phyloP scores from a whole-genome alignment of 139 green algal species.

The Astrephomene gubernaculifera region DNA sequence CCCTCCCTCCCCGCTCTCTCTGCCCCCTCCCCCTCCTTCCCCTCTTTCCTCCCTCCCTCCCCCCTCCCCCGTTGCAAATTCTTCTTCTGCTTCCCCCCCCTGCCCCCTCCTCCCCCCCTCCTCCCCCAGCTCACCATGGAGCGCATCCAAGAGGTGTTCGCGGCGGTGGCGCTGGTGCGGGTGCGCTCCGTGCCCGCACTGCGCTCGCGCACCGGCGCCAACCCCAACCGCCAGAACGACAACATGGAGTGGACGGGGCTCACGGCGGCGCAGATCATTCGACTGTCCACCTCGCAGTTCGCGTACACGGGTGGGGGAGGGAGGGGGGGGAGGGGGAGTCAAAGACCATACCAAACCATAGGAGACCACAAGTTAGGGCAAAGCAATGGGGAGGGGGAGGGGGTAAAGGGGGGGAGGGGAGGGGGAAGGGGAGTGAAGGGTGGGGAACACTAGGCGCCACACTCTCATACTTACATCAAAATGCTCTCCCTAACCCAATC shows the following conservation, averaged over 20 bases:
- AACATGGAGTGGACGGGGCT: slow-evolving; percentile 45
- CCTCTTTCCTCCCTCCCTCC: not conserved
- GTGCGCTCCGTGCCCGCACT: slow-evolving; percentile 13
- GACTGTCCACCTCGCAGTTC: slow-evolving; percentile 41
- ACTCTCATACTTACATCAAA: too few relatives aligned
- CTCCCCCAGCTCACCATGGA: slow-evolving; percentile 36
- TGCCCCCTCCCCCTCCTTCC: not conserved
- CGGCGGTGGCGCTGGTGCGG: slow-evolving; percentile 14
- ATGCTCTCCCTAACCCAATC: too few relatives aligned
- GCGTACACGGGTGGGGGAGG: slow-evolving; percentile 34
- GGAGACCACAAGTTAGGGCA: too few relatives aligned
- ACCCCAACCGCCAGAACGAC: not conserved
- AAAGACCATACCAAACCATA: too few relatives aligned
- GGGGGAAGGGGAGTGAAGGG: too few relatives aligned
- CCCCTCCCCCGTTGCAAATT: not conserved
- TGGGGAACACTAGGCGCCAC: too few relatives aligned
- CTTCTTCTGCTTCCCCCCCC: not conserved
- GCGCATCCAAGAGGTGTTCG: slow-evolving; percentile 44
- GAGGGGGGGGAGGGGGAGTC: not conserved
- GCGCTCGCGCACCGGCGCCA: too few relatives aligned
- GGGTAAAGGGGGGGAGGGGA: too few relatives aligned
- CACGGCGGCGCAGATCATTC: slow-evolving; percentile 46
- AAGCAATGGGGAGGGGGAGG: too few relatives aligned
- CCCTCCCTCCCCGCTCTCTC: too few relatives aligned
- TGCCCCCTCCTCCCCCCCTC: not conserved